Evolutionary conservation across 495 filamentous ascomycete genomes (phyloP).

Genomic region (Recurvomyces mirabilis): DNA sequence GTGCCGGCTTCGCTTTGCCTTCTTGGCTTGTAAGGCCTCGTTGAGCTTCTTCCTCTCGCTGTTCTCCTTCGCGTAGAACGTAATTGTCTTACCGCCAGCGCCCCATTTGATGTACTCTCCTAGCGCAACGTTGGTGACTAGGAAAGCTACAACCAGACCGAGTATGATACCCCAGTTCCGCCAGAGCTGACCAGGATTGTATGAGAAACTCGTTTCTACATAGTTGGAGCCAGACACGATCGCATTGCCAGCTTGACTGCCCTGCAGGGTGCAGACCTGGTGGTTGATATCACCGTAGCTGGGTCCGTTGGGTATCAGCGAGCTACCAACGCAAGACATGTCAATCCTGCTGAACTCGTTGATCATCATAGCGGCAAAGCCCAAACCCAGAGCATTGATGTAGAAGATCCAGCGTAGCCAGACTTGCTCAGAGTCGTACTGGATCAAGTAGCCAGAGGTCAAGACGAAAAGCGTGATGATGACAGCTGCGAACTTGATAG

Average conservation of each 20-base stretch:
- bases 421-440: constrained; percentile 54
- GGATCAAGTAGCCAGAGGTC: constrained; percentile 71
- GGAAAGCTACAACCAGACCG: constrained; percentile 55
- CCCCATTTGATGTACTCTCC: constrained; percentile 68
- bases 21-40: constrained; percentile 46
- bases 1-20: constrained; percentile 42
- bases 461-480: constrained; percentile 69
- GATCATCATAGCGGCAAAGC: constrained; percentile 67
- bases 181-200: constrained; percentile 52
- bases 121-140: constrained; percentile 54
- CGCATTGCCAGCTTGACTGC: constrained; percentile 50
- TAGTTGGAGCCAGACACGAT: constrained; percentile 51
- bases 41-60: constrained; percentile 60
- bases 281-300: constrained; percentile 52
- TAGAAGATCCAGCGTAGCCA: constrained; percentile 79
- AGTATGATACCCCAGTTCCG: constrained; percentile 67
- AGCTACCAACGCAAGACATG: constrained; percentile 51
- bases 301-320: constrained; percentile 47
- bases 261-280: constrained; percentile 64
- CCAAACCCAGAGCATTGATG: constrained; percentile 64
- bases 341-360: constrained; percentile 63
- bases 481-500: constrained; percentile 65
- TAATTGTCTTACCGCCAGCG: constrained; percentile 65
- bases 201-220: constrained; percentile 51
- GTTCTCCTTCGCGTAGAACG: constrained; percentile 61